Base-by-base conservation (phyloP, 345 rosid species). In the Eucalyptus polyanthemos region DNA sequence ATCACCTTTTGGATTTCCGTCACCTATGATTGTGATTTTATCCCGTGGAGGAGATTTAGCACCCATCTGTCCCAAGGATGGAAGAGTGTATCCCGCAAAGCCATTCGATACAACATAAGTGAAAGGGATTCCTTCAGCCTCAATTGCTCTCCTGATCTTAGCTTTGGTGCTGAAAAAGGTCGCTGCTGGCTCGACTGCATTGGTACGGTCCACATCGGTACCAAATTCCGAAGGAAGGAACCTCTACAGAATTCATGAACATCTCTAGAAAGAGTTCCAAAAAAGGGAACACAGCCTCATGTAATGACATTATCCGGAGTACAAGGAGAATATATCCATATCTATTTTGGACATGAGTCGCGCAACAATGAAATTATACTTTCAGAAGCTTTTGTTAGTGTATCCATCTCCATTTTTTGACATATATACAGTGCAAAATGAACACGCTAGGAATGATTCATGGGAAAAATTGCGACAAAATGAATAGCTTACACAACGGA, bases 141-240 rank as follows among this genome's bases (percentile, higher is more conserved):
- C 93, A 17, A 89, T 42, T n/a, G 90, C 89, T 47, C 91, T 50
- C 14, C 93, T 89, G 40, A 93, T 89, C 83, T 50, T 85, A 12
- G 89, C 53, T 88, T 93, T 92, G 53, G 21, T 16, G 40, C 34
- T 53, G 29, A 45, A 89, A 4, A 45, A 54, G 56, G 85, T 50
- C 29, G 24, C 88, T 62, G 25, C 89, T 7, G 93, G 94, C 89
- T 90, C 93, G 4, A 91, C 88, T 2, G 90, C 91, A 50, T 67
- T 86, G 4, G 87, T 62, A 13, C 54, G 89, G 56, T 92, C 91
- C 49, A 89, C 92, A 83, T 92, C 89, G 5, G 10, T 45, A 15
- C 94, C 92, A 14, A 93, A 93, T 76, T 92, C 94, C 8, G 92
- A 90, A 6, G 94, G 94, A 87, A 93, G 83, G 72, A 93, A 90